Conservation (phyloP, 768 basidiomycete species). For the Fomitopsis serialis region DNA sequence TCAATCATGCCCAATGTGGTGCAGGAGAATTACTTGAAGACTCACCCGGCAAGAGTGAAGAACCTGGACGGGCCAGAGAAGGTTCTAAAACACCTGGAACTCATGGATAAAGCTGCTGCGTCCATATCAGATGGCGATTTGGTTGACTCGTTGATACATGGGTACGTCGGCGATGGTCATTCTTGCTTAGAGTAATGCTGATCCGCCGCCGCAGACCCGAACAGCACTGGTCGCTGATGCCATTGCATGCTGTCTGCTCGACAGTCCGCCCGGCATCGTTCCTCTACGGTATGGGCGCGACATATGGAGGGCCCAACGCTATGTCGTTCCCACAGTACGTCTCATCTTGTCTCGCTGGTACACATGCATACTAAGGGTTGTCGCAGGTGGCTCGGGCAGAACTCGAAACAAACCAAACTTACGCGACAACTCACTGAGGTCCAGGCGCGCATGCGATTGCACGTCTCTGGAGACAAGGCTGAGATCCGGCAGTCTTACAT, state of each 20-base stretch:
- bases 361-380: background rate
- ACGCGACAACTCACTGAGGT: conserved; percentile 79
- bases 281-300: conserved; percentile 67
- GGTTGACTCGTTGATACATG: conserved; percentile 89
- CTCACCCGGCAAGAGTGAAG: conserved; percentile 58
- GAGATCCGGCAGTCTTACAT: conserved; percentile 93
- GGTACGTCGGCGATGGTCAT: conserved; percentile 40
- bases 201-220: conserved; percentile 57
- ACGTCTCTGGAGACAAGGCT: conserved; percentile 82
- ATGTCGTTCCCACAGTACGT: conserved; percentile 84
- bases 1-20: background rate
- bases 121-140: conserved; percentile 94
- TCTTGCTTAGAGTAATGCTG: background rate
- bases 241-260: conserved; percentile 87
- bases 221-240: conserved; percentile 96
- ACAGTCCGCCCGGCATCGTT: conserved; percentile 83
- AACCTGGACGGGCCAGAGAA: conserved; percentile 59
- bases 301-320: conserved; percentile 60
- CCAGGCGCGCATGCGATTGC: conserved; percentile 92
- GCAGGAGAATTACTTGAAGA: conserved; percentile 93
- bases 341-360: background rate
- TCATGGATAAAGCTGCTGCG: conserved; percentile 86
- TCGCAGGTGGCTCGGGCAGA: conserved; percentile 92
- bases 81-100: conserved; percentile 63
- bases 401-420: conserved; percentile 88